These are phyloP conservation scores for Jatropha curcas DNA, from an alignment of 345 rosid genomes.

Conservation along the genomic window DNA sequence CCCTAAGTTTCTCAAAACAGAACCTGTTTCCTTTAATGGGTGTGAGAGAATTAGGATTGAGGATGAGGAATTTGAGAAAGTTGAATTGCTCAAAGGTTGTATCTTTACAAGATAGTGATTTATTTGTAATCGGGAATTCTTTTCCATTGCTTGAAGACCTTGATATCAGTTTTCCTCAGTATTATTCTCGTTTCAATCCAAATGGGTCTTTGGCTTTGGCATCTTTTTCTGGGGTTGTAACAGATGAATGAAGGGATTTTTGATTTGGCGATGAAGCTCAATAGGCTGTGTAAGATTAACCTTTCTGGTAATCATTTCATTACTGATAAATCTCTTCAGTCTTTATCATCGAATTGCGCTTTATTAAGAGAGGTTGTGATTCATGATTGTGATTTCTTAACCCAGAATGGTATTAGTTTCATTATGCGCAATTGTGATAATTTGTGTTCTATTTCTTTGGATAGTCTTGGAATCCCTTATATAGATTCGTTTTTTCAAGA, in stretches of 20 bases:
- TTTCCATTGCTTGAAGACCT: conserved; percentile 60
- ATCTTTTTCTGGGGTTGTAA: conserved; percentile 24
- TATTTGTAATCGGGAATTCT: conserved; percentile 43
- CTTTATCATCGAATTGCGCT: conserved; percentile 43
- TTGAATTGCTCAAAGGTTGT: conserved; percentile 43
- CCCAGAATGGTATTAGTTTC: conserved; percentile 48
- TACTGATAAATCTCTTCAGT: conserved; percentile 50
- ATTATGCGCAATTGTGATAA: conserved; percentile 33
- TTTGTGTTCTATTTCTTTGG: conserved; percentile 45
- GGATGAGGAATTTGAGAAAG: conserved; percentile 39
- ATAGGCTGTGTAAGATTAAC: conserved; percentile 43
- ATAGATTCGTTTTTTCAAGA: conserved; percentile 30
- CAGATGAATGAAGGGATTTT: conserved; percentile 59
- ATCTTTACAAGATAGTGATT: conserved; percentile 38
- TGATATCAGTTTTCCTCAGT: conserved; percentile 59
- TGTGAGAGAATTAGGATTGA: conserved; percentile 27
- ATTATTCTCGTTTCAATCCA: conserved; percentile 17
- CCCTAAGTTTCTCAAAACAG: conserved; percentile 41
- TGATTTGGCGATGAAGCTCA: conserved; percentile 50
- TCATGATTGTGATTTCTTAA: conserved; percentile 60
- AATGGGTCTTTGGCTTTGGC: conserved; percentile 24
- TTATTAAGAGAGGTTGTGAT: conserved; percentile 46
- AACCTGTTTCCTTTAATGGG: conserved; percentile 36
- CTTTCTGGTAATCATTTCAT: conserved; percentile 71
- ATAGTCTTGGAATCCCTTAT: conserved; percentile 44